A percentile compares a stretch with the other conserved stretches of the same genome.
Conservation (phyloP, 2,329 filamentous ascomycete genomes). For the Akanthomyces dipterigenus region DNA sequence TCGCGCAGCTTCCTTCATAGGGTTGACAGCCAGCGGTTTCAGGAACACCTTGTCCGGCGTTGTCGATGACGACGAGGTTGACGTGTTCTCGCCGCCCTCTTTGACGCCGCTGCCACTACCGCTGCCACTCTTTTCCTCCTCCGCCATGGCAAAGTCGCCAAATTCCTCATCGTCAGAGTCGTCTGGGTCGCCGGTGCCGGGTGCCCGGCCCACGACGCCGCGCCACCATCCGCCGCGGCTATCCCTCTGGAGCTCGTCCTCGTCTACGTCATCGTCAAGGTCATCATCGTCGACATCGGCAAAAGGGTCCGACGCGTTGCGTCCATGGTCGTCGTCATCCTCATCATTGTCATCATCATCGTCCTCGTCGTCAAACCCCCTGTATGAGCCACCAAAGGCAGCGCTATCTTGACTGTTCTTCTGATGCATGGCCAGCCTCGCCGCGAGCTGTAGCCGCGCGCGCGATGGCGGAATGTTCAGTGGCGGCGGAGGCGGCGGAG, state of each 20-base stretch:
- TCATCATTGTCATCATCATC: constrained; percentile 36
- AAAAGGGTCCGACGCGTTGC: constrained; percentile 33
- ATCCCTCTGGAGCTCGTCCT: constrained; percentile 21
- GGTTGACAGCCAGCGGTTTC: constrained; percentile 49
- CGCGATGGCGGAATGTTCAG: constrained; percentile 81
- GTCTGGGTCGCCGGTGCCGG: constrained; percentile 30
- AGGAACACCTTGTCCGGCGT: constrained; percentile 39
- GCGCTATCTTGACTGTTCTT: constrained; percentile 50
- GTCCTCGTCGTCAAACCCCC: constrained; percentile 48
- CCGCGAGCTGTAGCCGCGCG: constrained; percentile 84
- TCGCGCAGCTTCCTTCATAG: constrained; percentile 33
- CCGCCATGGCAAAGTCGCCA: constrained; percentile 62
- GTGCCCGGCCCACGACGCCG: constrained; percentile 29
- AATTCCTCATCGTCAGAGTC: constrained; percentile 56
- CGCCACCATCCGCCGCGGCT: constrained; percentile 44
- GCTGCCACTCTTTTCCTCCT: constrained; percentile 32
- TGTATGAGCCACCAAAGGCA: constrained; percentile 34
- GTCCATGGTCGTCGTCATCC: constrained; percentile 21
- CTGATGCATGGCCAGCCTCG: constrained; percentile 69
- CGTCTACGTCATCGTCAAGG: constrained; percentile 30
- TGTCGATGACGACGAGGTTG: not conserved
- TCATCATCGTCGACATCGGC: constrained; percentile 46
- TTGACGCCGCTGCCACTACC: constrained; percentile 17
- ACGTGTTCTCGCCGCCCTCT: not conserved
- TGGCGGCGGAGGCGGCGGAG: constrained; percentile 64